Evolutionary conservation across 2,329 filamentous ascomycete species (phyloP), one percentile per base, ranked within the genome.

Genomic region (Phyllosticta citribraziliensis): DNA sequence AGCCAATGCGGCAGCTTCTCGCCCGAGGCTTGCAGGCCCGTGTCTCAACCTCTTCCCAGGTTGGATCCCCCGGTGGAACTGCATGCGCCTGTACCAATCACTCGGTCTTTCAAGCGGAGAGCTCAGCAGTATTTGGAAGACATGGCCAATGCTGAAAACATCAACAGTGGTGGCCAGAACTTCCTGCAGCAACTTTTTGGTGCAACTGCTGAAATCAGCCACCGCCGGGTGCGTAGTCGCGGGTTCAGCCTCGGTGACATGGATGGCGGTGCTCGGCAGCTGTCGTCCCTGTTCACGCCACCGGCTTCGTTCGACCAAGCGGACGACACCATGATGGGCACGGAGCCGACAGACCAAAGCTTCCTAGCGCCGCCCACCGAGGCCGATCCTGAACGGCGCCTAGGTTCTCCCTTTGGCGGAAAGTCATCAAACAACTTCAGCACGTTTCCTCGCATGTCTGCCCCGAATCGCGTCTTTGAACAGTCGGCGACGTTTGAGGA

Each of bases 231-330:
- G 35, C 80, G 84, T 51, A 84, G 80, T 66, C 81, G 84, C 52
- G 84, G 84, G 60, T 85, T 84, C 66, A 86, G 83, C 55, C 77
- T 82, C 24, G 81, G 83, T 56, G 81, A 83, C 58, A 79, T 83
- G 63, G 77, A 76, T 64, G 77, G 77, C 27, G 75, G 78, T 57
- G 78, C 75, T 66, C 72, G 76, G 57, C 76, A 79, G 58, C 74
- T 85, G 35, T 76, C 82, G 53, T 77, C 79, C 61, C 73, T 85
- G 3, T 84, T 85, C 67, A 80, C 78, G 3, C 80, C 81, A 6
- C 78, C 78, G 30, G 58, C 67, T 2, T 67, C 69, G 56, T 67
- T 69, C 61, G 70, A 70, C 53, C 70, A 61, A 11, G 68, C 70
- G 52, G 65, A 68, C 20, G 65, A 67, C 27, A 52, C 58, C 17